Percentiles rank a stretch among this genome's conserved stretches.
Evolutionary conservation across 352 stramenopile genomes (phyloP).

Genomic region (Phytophthora rubi): DNA sequence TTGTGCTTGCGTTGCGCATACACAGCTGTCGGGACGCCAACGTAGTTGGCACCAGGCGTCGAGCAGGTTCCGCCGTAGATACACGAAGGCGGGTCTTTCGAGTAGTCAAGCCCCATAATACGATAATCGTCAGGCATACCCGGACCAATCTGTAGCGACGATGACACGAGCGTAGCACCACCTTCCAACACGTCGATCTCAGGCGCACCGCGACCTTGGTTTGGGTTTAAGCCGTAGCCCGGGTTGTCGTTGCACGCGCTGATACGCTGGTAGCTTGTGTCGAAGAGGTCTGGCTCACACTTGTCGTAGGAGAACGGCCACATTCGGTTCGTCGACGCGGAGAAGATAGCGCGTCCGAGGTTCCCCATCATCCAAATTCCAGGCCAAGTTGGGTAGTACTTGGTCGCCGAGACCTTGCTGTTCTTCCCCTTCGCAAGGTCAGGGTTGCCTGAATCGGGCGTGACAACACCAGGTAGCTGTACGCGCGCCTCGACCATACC

Average conservation of each 20-base stretch:
- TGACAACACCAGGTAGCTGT: conserved; percentile 81
- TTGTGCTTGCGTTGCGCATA: conserved; percentile 42
- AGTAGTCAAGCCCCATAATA: too few species aligned
- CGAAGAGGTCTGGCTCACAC: conserved; percentile 67
- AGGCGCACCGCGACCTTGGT: conserved; percentile 84
- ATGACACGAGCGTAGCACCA: conserved; percentile 63
- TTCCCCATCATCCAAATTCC: conserved; percentile 95
- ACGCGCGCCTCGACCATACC: conserved; percentile 93
- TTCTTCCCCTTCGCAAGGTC: conserved; percentile 49
- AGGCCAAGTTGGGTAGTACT: conserved; percentile 89
- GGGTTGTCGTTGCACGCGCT: conserved; percentile 90
- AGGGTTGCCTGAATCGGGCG: conserved; percentile 53
- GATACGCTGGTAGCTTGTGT: conserved; percentile 46
- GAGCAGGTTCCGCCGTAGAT: conserved; percentile 33
- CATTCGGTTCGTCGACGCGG: conserved; percentile 87
- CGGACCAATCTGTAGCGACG: conserved; percentile 83
- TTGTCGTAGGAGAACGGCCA: conserved; percentile 94
- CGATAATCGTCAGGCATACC: conserved; percentile 57
- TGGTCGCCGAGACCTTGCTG: conserved; percentile 58
- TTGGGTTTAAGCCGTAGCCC: conserved; percentile 90
- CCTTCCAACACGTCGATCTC: conserved; percentile 95
- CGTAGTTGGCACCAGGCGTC: conserved; percentile 38
- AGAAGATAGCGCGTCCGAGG: conserved; percentile 92
- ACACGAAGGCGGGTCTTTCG: too few species aligned
- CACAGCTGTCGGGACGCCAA: conserved; percentile 37